Conservation (phyloP, 1,284 basidiomycete genomes). For the Fomes fomentarius region DNA sequence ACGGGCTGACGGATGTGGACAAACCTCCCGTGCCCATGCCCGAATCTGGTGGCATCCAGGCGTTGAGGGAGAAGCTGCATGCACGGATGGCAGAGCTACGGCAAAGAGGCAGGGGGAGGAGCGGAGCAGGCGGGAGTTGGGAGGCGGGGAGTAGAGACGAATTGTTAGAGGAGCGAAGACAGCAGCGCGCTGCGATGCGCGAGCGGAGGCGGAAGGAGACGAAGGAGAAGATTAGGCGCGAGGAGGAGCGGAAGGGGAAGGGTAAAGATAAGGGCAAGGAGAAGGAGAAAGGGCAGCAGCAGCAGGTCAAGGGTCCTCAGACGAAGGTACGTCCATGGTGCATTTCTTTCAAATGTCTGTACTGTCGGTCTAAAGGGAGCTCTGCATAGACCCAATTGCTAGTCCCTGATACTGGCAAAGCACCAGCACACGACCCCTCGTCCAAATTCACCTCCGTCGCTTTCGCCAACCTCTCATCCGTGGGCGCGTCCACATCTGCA, state of each 20-base stretch:
- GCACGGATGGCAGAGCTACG: conserved; percentile 76
- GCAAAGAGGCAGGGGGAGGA: conserved; percentile 33
- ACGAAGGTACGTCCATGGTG: conserved; percentile 65
- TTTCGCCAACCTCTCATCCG: conserved; percentile 63
- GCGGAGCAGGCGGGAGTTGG: conserved; percentile 37
- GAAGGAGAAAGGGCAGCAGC: conserved; percentile 44
- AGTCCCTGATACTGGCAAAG: conserved; percentile 54
- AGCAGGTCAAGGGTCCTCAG: conserved; percentile 46
- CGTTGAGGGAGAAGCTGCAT: conserved; percentile 81
- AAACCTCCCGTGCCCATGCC: conserved; percentile 66
- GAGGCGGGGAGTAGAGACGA: conserved; percentile 75
- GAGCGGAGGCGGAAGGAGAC: conserved; percentile 85
- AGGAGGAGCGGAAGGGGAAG: conserved; percentile 53
- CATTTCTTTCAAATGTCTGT: too few species aligned
- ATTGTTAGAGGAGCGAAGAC: conserved; percentile 77
- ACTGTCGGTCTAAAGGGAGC: too few species aligned
- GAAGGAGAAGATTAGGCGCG: conserved; percentile 73
- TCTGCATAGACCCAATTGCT: conserved; percentile 69
- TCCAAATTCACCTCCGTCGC: conserved; percentile 62
- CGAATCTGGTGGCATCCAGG: conserved; percentile 63
- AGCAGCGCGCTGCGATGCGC: conserved; percentile 77
- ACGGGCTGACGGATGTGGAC: conserved; percentile 28
- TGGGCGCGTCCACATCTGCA: conserved; percentile 37
- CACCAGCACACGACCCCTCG: conserved; percentile 37
- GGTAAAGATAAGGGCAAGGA: conserved; percentile 51